Conservation (phyloP, 768 basidiomycete genomes). For the Hygrophoropsis aurantiaca region DNA sequence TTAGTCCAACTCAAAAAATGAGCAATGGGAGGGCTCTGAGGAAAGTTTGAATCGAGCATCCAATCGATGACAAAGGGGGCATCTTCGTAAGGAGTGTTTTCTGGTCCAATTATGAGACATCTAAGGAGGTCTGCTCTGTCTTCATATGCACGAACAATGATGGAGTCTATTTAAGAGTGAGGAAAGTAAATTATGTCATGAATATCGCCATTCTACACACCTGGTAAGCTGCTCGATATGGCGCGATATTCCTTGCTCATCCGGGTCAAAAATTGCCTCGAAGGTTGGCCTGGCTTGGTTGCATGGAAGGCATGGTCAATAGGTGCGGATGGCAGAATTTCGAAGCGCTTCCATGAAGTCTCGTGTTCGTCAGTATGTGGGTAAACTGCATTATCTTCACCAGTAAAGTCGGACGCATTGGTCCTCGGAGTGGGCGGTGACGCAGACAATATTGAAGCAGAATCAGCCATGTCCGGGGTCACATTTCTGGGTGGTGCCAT, state of each 20-base stretch:
- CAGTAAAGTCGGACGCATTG: conserved; percentile 28
- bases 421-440: conserved; percentile 31
- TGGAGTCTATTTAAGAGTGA: conserved; percentile 56
- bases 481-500: conserved; percentile 13
- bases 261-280: conserved; percentile 74
- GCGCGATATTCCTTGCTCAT: conserved; percentile 82
- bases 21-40: conserved; percentile 78
- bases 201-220: conserved; percentile 39
- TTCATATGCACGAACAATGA: conserved; percentile 88
- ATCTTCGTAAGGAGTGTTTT: conserved; percentile 93
- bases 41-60: conserved; percentile 85
- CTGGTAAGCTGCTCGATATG: conserved; percentile 77
- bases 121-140: conserved; percentile 85
- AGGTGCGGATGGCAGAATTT: conserved; percentile 73
- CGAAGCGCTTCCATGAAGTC: conserved; percentile 78
- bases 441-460: conserved; percentile 21
- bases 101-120: conserved; percentile 87
- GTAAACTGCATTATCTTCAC: conserved; percentile 24
- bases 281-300: conserved; percentile 59
- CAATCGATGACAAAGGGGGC: conserved; percentile 96
- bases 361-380: conserved; percentile 30
- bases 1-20: conserved; percentile 95
- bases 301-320: conserved; percentile 79
- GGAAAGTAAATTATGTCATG: conserved; percentile 2
- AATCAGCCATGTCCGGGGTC: conserved; percentile 19